Base-by-base conservation (phyloP, 306 rosid genomes). In the Senna tora region DNA sequence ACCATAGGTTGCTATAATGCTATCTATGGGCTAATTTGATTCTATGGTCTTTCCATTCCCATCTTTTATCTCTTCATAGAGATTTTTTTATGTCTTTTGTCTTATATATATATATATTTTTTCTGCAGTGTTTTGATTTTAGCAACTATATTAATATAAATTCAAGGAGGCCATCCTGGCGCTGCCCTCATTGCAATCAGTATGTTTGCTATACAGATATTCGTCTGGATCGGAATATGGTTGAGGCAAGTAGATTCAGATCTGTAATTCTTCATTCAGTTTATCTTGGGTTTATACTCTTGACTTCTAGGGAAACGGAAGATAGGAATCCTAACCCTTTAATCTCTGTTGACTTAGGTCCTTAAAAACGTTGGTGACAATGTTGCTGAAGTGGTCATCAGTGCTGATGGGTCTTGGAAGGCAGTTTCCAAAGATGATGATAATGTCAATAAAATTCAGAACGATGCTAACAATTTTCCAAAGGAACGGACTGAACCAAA, bases 111-210 rank as follows among this genome's bases (percentile, higher is more conserved):
- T n/a, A n/a, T n/a, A n/a, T n/a, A n/a, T 64, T 50, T 83, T 65
- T 38, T 63, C 51, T 83, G 75, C 56, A 95, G 99, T 95, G 97
- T 80, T 95, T 95, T 49, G 97, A 95, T 87, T 88, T 95, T 59
- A 13, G 66, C 69, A 91, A 95, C 83, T 95, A 56, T 67, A 34
- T 88, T 14, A 66, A 73, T 68, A 89, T 91, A 64, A 95, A 91
- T 88, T 75, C 83, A 49, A 89, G 87, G 83, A 86, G 89, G 77
- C 99, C 99, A 71, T 85, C 87, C 16, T 95, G 97, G 99, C 91
- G 97, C 82, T 95, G 99, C 80, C 99, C 99, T 42, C 96, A 86
- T 81, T 95, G 99, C 83, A 90, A 81, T 80, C 97, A 87, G 81
- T 43, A 0, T 74, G 88, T 95, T 61, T 82, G 91, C 86, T 95